Base-by-base conservation (phyloP, 2,329 filamentous ascomycete species). In the Colletotrichum chrysophilum region DNA sequence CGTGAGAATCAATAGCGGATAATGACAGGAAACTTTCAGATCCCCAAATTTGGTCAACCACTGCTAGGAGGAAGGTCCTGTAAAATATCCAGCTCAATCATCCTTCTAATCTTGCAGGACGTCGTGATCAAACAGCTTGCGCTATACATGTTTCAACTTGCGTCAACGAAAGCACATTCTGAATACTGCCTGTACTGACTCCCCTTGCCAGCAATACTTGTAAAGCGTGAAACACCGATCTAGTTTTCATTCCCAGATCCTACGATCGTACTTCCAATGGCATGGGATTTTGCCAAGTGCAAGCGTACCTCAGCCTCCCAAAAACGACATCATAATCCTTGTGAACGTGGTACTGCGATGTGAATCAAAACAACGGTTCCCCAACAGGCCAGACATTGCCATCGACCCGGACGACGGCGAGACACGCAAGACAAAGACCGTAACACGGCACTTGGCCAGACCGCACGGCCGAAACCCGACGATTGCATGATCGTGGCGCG, bases 401-500 rank as follows among this genome's bases (percentile, higher is more conserved):
- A 12, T 48, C 18, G 18, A 48, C 38, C 38, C 38, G 18, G 38
- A 48, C 18, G 38, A 48, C 18, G 38, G 38, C 38, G 18, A 48
- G 18, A n/a, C 18, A n/a, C 18, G 6, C 38, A n/a, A 48, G 38
- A 48, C 9, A n/a, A n/a, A 21, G 38, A 34, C 26, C 26, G 28
- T 21, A 61, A 10, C 26, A 61, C 58, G 16, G n/a, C 28, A 34
- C 26, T 30, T n/a, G 28, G 14, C 28, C 9, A 32, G n/a, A 61
- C 16, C 58, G 9, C 55, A 58, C 55, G 24, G 55, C 55, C 55
- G 26, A 28, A 58, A 24, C 61, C n/a, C n/a, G 30, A 32, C 30
- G 52, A 43, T 71, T 66, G 61, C 62, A 71, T 67, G 34, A 67
- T 67, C 48, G 48, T 66, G 62, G 70, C 70, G 70, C 70, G 28